Percentiles rank a stretch among this genome's conserved stretches.
Evolutionary conservation across 352 stramenopile species (phyloP).

Genomic region (Globisporangium splendens): DNA sequence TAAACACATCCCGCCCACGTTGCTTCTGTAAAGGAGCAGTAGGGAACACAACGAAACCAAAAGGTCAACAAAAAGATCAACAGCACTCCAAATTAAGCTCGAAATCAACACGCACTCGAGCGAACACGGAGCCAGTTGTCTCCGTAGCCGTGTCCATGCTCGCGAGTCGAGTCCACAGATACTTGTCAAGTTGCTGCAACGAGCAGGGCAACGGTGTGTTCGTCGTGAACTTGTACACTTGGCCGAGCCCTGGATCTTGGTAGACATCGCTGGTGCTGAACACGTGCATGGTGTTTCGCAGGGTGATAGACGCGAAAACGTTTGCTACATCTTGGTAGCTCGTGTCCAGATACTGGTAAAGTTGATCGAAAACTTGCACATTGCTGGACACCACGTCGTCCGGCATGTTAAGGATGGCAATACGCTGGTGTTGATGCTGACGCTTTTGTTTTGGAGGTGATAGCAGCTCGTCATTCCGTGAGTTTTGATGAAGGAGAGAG

Average conservation of each 20-base stretch:
- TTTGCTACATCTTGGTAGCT: conserved; percentile 1
- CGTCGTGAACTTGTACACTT: conserved; percentile 4
- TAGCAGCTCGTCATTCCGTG: too few relatives aligned
- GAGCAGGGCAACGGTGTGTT: conserved; percentile 6
- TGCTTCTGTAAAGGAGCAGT: neutral
- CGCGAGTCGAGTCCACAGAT: conserved; percentile 3
- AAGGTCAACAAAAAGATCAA: too few relatives aligned
- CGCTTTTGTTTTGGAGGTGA: too few relatives aligned
- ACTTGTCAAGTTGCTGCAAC: neutral
- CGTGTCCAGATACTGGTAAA: conserved; percentile 3
- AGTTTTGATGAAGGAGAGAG: neutral
- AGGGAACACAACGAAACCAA: neutral
- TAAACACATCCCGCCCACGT: neutral
- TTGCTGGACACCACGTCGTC: neutral
- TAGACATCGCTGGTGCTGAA: conserved; percentile 11
- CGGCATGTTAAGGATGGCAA: too few relatives aligned
- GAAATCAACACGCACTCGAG: too few relatives aligned
- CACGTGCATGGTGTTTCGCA: conserved; percentile 1
- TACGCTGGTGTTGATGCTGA: too few relatives aligned
- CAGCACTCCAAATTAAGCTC: too few relatives aligned
- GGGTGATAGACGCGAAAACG: neutral
- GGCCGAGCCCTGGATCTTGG: neutral
- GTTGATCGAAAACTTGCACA: neutral
- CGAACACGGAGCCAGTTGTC: neutral
- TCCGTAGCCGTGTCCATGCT: neutral